A percentile compares a stretch with the other conserved stretches of the same genome.
Conservation (phyloP, 192 early-diverging fungal species). For the Coemansia sp. region DNA sequence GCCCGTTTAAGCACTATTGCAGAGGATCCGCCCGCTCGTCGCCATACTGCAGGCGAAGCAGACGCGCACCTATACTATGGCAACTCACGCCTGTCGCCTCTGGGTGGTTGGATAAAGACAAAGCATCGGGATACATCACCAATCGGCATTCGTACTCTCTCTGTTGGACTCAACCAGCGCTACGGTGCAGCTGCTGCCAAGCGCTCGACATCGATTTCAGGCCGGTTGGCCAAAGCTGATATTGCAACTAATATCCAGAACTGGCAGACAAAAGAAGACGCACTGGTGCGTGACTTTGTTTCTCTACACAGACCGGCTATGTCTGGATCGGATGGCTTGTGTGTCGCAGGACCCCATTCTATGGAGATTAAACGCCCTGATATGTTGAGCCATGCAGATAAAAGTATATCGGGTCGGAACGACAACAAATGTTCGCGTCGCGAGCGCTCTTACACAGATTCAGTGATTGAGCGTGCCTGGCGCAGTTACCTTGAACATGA, state of each 20-base stretch:
- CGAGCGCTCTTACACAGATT: conserved; percentile 51
- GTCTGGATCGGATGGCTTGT: not conserved
- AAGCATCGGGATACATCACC: conserved; percentile 36
- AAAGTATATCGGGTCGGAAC: conserved; percentile 18
- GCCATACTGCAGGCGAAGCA: conserved; percentile 45
- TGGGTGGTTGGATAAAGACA: conserved; percentile 10
- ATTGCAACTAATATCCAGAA: not conserved
- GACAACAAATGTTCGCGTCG: conserved; percentile 34
- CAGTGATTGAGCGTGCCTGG: conserved; percentile 45
- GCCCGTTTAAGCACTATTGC: not conserved
- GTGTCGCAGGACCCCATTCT: not conserved
- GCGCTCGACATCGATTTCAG: not conserved
- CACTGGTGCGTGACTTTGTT: not conserved
- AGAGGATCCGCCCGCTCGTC: conserved; percentile 16
- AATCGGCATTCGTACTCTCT: conserved; percentile 32
- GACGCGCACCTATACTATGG: conserved; percentile 11
- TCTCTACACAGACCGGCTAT: conserved; percentile 3
- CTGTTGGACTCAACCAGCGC: conserved; percentile 10
- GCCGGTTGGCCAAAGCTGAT: not conserved
- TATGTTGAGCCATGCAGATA: not conserved
- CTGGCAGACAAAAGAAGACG: not conserved
- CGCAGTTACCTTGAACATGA: conserved; percentile 39
- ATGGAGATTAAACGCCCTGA: not conserved
- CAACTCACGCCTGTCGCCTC: conserved; percentile 5
- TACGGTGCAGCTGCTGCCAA: not conserved